Conservation (phyloP, 2,329 filamentous ascomycete species). For the Penicillium sp. region DNA sequence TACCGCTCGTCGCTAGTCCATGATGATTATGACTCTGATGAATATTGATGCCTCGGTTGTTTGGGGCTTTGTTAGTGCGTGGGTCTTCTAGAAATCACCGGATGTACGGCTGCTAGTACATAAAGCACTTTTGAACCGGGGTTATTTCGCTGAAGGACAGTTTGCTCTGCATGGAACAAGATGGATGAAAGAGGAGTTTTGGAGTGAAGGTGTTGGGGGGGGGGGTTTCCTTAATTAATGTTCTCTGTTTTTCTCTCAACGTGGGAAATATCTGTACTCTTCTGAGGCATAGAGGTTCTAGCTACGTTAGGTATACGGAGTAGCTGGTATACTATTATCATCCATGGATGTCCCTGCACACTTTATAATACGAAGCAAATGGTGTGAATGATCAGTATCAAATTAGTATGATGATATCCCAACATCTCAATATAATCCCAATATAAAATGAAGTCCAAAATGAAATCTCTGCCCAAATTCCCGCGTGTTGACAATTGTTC, state of each 20-base stretch:
- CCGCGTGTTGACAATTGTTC: conserved; percentile 8
- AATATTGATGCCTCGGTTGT: conserved; percentile 41
- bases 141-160: neutral
- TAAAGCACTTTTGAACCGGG: neutral
- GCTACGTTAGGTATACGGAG: no score
- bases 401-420: neutral
- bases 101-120: neutral
- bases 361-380: neutral
- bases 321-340: neutral
- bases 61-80: conserved; percentile 3
- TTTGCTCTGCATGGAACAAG: neutral
- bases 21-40: conserved; percentile 72
- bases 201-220: no score
- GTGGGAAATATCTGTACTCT: neutral
- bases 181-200: neutral
- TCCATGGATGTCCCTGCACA: neutral
- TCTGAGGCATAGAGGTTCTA: no score
- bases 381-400: neutral
- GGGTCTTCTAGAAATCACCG: conserved; percentile 1
- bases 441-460: neutral
- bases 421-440: neutral
- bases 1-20: conserved; percentile 76
- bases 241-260: neutral
- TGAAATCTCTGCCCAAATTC: conserved; percentile 6
- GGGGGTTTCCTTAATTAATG: no score